Percentiles rank a stretch among this genome's conserved stretches.
Conservation (phyloP, 75 land plant species). For the Gnetum montanum region DNA sequence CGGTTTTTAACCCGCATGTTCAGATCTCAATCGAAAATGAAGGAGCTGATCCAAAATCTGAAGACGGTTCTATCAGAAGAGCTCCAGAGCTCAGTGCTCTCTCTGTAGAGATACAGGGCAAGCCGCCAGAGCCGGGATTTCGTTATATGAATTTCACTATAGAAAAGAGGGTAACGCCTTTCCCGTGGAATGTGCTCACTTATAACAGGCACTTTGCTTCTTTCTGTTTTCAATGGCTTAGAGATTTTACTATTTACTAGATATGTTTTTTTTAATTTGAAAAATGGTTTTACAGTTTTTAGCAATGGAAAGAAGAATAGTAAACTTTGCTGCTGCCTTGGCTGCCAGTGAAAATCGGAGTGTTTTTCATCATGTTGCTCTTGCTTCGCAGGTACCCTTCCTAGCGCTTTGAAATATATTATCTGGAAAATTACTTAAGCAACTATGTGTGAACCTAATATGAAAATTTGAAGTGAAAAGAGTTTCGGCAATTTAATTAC, state of each 20-base stretch:
- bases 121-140: constrained; percentile 46
- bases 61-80: constrained; percentile 66
- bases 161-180: constrained; percentile 60
- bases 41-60: constrained; percentile 14
- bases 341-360: constrained; percentile 32
- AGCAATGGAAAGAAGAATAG: constrained; percentile 69
- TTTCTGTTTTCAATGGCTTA: no score
- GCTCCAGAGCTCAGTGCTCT: constrained; percentile 40
- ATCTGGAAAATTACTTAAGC: no score
- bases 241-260: no score
- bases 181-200: neutral
- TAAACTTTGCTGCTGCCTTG: constrained; percentile 29
- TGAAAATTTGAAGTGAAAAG: no score
- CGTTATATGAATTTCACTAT: constrained; percentile 79
- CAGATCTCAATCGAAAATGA: neutral
- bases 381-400: constrained; percentile 78
- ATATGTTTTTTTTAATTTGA: no score
- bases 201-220: neutral
- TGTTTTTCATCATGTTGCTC: constrained; percentile 52
- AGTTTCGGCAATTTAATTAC: no score
- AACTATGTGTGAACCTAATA: no score
- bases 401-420: no score
- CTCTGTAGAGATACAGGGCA: constrained; percentile 35
- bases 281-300: constrained; percentile 48
- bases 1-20: constrained; percentile 32